Evolutionary conservation across 2,329 filamentous ascomycete species (phyloP).

Genomic region (Fusarium praegraminearum): DNA sequence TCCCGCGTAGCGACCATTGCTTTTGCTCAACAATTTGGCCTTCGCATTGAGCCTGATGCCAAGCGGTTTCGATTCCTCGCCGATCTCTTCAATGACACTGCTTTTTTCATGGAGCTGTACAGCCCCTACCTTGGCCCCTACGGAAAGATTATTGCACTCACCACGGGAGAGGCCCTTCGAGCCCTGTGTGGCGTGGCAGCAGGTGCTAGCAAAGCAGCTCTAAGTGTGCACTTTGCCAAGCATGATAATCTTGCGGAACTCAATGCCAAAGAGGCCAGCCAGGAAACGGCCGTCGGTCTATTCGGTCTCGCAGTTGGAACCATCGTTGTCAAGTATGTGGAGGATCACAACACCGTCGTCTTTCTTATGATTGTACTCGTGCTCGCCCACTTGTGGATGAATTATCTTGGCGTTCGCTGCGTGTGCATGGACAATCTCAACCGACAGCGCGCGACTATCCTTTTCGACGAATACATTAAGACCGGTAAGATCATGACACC

Average conservation of each 20-base stretch:
- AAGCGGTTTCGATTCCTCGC: constrained; percentile 90
- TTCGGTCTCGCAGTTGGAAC: constrained; percentile 88
- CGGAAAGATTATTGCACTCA: constrained; percentile 63
- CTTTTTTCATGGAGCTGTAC: constrained; percentile 86
- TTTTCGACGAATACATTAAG: constrained; percentile 71
- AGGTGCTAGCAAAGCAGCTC: constrained; percentile 87
- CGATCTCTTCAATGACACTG: constrained; percentile 88
- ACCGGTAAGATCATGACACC: constrained; percentile 70
- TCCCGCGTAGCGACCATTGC: constrained; percentile 86
- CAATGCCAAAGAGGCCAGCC: constrained; percentile 94
- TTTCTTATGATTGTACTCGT: constrained; percentile 77
- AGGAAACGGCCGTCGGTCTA: constrained; percentile 92
- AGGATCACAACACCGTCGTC: constrained; percentile 79
- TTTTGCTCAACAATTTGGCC: constrained; percentile 85
- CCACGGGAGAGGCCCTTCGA: constrained; percentile 63
- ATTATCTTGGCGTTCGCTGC: constrained; percentile 85
- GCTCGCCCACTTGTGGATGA: constrained; percentile 81
- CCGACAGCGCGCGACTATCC: constrained; percentile 83
- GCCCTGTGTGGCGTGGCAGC: constrained; percentile 89
- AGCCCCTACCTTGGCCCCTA: constrained; percentile 76
- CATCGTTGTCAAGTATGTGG: constrained; percentile 80
- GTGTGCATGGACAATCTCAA: constrained; percentile 89
- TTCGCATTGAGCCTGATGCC: constrained; percentile 87
- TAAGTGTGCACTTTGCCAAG: constrained; percentile 91
- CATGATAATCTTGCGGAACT: constrained; percentile 91